These are phyloP conservation scores for Phytophthora fragariaefolia DNA, from an alignment of 352 stramenopile species.

Conservation along the genomic window DNA sequence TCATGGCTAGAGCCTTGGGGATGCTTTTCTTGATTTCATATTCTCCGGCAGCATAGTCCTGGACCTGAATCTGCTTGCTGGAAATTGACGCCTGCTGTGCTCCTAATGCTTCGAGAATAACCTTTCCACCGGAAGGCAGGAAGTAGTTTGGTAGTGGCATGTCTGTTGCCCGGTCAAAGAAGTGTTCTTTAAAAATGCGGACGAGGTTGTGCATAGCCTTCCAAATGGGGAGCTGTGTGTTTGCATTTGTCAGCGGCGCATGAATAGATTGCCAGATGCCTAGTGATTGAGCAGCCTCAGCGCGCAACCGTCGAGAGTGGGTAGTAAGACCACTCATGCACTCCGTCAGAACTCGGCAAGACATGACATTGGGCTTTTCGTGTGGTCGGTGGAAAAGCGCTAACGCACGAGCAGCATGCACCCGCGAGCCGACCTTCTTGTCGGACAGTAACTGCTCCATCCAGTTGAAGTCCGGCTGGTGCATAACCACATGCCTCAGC, in stretches of 20 bases:
- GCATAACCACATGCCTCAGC: slow-evolving; percentile 85
- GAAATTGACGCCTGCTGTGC: slow-evolving; percentile 82
- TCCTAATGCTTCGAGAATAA: slow-evolving; percentile 80
- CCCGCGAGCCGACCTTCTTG: slow-evolving; percentile 84
- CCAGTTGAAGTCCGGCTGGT: slow-evolving; percentile 90
- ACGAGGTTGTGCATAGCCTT: slow-evolving; percentile 89
- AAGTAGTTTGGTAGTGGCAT: slow-evolving; percentile 92
- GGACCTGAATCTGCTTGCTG: slow-evolving; percentile 87
- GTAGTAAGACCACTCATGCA: slow-evolving; percentile 88
- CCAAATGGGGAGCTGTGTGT: slow-evolving; percentile 83
- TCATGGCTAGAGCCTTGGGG: slow-evolving; percentile 75
- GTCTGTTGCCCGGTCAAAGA: slow-evolving; percentile 80
- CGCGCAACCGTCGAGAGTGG: slow-evolving; percentile 76
- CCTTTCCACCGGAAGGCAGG: slow-evolving; percentile 81
- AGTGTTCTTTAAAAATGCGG: slow-evolving; percentile 91
- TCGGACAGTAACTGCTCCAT: slow-evolving; percentile 88
- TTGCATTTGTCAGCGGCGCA: slow-evolving; percentile 80
- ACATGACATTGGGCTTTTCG: slow-evolving; percentile 90
- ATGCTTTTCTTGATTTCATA: slow-evolving; percentile 92
- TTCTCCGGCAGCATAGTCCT: slow-evolving; percentile 85
- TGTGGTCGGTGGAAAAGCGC: slow-evolving; percentile 82
- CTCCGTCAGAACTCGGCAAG: slow-evolving; percentile 81
- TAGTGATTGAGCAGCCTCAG: slow-evolving; percentile 76
- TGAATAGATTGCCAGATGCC: slow-evolving; percentile 90
- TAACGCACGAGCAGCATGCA: slow-evolving; percentile 78